phyloP scores from a whole-genome alignment of 805 yeast genomes.

The Cyberlindnera galapagoensis region DNA sequence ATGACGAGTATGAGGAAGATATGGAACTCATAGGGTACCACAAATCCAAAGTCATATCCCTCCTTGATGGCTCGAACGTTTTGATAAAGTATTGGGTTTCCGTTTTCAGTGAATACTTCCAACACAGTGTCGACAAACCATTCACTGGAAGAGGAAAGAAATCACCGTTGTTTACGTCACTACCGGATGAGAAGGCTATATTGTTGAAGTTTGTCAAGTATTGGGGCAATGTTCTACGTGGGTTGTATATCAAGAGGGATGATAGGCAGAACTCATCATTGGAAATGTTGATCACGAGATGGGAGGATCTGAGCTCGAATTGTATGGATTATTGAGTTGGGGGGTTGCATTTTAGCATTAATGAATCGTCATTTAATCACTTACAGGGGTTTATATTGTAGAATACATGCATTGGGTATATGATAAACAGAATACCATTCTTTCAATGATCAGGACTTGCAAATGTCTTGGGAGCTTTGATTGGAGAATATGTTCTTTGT shows the following conservation, averaged over 20 bases:
- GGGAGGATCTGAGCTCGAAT: conserved; percentile 27
- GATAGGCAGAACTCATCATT: conserved; percentile 28
- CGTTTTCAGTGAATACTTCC: conserved; percentile 48
- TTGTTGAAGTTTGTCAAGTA: conserved; percentile 38
- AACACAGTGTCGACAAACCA: conserved; percentile 14
- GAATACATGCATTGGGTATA: too few relatives aligned
- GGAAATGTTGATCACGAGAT: conserved; percentile 25
- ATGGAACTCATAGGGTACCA: conserved; percentile 45
- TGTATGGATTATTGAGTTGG: too few relatives aligned
- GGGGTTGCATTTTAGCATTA: too few relatives aligned
- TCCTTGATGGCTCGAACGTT: conserved; percentile 37
- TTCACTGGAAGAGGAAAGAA: conserved; percentile 22
- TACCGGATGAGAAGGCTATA: conserved; percentile 27
- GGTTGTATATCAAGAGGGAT: conserved; percentile 35
- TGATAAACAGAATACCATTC: background rate
- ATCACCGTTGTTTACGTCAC: conserved; percentile 14
- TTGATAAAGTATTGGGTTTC: conserved; percentile 47
- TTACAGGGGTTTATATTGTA: too few relatives aligned
- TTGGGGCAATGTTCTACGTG: conserved; percentile 43
- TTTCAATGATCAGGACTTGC: conserved; percentile 1
- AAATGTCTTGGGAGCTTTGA: conserved; percentile 20
- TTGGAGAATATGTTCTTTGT: conserved; percentile 17
- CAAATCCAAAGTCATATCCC: conserved; percentile 25
- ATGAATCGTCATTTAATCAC: too few relatives aligned
- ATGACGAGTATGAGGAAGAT: conserved; percentile 49